phyloP scores from a whole-genome alignment of 129 eudicot genomes.

The Solidago caesia region DNA sequence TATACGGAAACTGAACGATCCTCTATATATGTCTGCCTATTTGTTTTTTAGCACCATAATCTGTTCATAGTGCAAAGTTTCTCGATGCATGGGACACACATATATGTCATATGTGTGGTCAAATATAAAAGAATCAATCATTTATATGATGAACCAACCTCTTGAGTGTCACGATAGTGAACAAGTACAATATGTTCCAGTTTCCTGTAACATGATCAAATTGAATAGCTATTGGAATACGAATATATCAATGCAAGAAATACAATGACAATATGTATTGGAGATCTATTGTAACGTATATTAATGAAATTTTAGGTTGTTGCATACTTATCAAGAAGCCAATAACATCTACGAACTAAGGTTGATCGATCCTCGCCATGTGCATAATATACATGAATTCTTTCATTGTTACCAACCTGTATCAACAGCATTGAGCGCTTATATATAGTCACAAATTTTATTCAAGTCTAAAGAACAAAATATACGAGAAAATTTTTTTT shows the following conservation, averaged over 20 bases:
- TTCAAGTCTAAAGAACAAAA: neutral
- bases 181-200: conserved; percentile 96
- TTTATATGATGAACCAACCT: conserved; percentile 48
- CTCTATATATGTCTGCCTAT: neutral
- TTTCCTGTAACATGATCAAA: conserved; percentile 49
- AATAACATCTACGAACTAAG: conserved; percentile 97
- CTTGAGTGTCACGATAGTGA: conserved; percentile 96
- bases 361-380: conserved; percentile 87
- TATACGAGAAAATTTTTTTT: neutral
- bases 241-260: conserved; percentile 11
- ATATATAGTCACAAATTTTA: conserved; percentile 4
- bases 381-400: conserved; percentile 95
- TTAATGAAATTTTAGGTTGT: conserved; percentile 4
- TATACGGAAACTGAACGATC: neutral
- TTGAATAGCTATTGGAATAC: conserved; percentile 6
- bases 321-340: conserved; percentile 98
- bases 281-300: neutral
- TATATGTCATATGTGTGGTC: conserved; percentile 5
- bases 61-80: neutral
- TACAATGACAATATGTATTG: conserved; percentile 1
- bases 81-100: neutral
- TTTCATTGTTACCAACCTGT: conserved; percentile 90
- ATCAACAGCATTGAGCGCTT: conserved; percentile 18
- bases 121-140: neutral
- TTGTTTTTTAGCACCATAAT: neutral